These are phyloP conservation scores for Protomyces lactucae-debilis DNA, from an alignment of 1,139 yeast species.

Conservation along the genomic window DNA sequence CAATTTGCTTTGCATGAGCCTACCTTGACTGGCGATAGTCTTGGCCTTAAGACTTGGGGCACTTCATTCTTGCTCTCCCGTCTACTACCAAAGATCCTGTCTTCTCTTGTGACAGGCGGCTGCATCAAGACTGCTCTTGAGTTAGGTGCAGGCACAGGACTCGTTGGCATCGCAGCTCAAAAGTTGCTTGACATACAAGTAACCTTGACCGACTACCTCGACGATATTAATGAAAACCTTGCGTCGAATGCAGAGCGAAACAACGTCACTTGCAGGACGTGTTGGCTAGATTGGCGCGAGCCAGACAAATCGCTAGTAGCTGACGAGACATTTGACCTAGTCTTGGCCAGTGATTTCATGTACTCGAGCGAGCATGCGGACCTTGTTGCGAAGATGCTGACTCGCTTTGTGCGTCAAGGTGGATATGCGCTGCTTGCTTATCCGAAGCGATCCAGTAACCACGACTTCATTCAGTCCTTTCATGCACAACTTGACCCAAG, in stretches of 20 bases:
- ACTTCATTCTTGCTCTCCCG: constrained; percentile 69
- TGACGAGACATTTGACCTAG: neutral
- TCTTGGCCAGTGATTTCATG: constrained; percentile 21
- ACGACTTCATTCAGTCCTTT: constrained; percentile 5
- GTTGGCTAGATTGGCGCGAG: constrained; percentile 9
- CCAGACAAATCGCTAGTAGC: neutral
- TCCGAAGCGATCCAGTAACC: constrained; percentile 15
- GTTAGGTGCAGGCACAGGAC: constrained; percentile 90
- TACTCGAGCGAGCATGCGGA: constrained; percentile 12
- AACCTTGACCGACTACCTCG: constrained; percentile 62
- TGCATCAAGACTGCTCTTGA: constrained; percentile 56
- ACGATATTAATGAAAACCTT: constrained; percentile 69
- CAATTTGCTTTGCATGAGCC: constrained; percentile 60
- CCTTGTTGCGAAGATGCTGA: constrained; percentile 14
- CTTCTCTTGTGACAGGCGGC: constrained; percentile 30
- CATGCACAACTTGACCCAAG: neutral
- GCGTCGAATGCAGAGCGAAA: constrained; percentile 54
- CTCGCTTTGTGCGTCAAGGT: neutral
- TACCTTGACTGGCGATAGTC: constrained; percentile 73
- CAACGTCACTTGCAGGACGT: constrained; percentile 31
- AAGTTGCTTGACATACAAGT: constrained; percentile 51
- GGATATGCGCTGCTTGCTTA: constrained; percentile 5
- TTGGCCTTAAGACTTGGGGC: constrained; percentile 96
- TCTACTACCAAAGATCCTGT: constrained; percentile 43
- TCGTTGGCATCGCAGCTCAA: constrained; percentile 66